A percentile compares a stretch with the other conserved stretches of the same genome.
These are phyloP conservation scores for Dichotomopilus funicola DNA, from an alignment of 2,329 filamentous ascomycete species.

Conservation along the genomic window DNA sequence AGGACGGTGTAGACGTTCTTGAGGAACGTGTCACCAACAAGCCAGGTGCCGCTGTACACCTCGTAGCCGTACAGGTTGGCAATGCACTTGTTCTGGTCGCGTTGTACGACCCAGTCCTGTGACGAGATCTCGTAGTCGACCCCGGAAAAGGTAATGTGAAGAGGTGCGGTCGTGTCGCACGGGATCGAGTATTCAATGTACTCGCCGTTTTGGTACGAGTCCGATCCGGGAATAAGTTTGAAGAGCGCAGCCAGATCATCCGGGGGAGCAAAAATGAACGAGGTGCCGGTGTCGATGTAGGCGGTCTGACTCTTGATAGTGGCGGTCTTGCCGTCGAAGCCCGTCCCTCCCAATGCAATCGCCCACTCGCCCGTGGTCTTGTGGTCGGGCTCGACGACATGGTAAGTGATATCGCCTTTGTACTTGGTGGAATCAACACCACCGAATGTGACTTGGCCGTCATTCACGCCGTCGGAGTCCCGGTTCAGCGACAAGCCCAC, in stretches of 20 bases:
- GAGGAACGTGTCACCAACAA: constrained; percentile 79
- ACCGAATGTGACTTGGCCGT: constrained; percentile 75
- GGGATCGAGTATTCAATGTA: constrained; percentile 64
- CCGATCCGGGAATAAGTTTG: constrained; percentile 56
- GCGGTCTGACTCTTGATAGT: constrained; percentile 48
- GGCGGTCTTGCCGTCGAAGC: constrained; percentile 52
- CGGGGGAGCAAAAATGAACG: constrained; percentile 66
- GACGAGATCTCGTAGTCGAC: constrained; percentile 59
- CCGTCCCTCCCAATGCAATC: constrained; percentile 60
- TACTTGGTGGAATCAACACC: constrained; percentile 60
- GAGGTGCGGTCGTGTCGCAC: constrained; percentile 55
- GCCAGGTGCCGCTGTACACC: constrained; percentile 61
- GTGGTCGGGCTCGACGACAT: constrained; percentile 37
- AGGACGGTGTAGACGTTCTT: constrained; percentile 89
- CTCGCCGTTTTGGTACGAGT: constrained; percentile 36
- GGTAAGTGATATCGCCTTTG: constrained; percentile 63
- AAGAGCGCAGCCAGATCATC: constrained; percentile 63
- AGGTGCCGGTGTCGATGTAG: constrained; percentile 80
- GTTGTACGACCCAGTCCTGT: constrained; percentile 61
- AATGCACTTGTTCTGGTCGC: constrained; percentile 45
- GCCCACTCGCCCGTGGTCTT: constrained; percentile 60
- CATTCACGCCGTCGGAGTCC: constrained; percentile 55
- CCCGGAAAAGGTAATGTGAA: constrained; percentile 64
- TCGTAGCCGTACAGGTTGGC: constrained; percentile 71
- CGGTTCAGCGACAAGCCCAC: constrained; percentile 68